Percentiles rank a stretch among this genome's conserved stretches.
Conservation (phyloP, 2,329 filamentous ascomycete genomes). For the Stachybotrys chartarum region DNA sequence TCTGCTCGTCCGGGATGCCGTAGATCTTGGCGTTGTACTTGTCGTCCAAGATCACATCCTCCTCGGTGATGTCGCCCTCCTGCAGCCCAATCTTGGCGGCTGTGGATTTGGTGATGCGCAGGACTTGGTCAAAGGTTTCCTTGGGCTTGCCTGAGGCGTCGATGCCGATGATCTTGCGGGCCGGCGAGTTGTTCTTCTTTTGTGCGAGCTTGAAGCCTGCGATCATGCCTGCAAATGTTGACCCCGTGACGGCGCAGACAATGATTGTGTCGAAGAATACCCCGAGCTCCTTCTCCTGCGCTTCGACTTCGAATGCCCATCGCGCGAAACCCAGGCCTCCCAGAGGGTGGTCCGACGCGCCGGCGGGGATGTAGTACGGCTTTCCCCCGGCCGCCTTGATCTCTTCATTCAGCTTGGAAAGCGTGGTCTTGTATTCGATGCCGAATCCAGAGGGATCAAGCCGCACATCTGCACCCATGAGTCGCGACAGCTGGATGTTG, state of each 20-base stretch:
- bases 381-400: constrained; percentile 45
- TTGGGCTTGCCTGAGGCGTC: constrained; percentile 39
- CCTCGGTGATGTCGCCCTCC: constrained; percentile 51
- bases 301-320: constrained; percentile 62
- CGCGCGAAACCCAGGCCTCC: constrained; percentile 64
- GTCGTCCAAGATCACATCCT: constrained; percentile 55
- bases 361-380: constrained; percentile 67
- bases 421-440: constrained; percentile 60
- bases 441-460: constrained; percentile 56
- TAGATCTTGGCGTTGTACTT: constrained; percentile 60
- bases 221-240: constrained; percentile 64
- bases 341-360: constrained; percentile 62
- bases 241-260: constrained; percentile 65
- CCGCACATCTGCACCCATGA: constrained; percentile 59
- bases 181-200: constrained; percentile 32
- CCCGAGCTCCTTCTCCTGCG: constrained; percentile 54
- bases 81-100: constrained; percentile 54
- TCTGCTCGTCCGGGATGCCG: constrained; percentile 58
- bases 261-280: constrained; percentile 62
- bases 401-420: constrained; percentile 46
- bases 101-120: constrained; percentile 59
- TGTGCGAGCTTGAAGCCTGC: constrained; percentile 63
- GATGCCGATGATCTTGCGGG: constrained; percentile 56
- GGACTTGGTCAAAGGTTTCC: constrained; percentile 57
- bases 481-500: constrained; percentile 62